Base-by-base conservation (phyloP, 2,329 filamentous ascomycete genomes). In the Cladosporium sp. region DNA sequence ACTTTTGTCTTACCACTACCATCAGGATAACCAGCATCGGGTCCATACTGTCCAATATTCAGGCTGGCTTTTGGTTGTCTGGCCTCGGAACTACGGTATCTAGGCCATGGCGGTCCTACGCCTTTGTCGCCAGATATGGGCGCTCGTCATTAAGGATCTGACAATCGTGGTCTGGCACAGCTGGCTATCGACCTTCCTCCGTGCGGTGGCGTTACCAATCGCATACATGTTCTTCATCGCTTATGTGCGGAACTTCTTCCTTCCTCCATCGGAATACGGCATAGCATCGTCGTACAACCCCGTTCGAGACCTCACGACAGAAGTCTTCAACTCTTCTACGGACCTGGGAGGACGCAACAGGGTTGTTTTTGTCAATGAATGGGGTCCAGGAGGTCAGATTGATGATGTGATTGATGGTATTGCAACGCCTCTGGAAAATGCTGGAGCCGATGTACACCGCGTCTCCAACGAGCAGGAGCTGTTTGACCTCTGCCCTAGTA, bases 281-380 rank as follows among this genome's bases (percentile, higher is more conserved):
- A 82, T 95, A 57, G 85, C 83, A 38, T 64, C 74, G 0, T 67
- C 80, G 0, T 47, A 47, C 12, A 47, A 47, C 11, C 36, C 24
- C 7, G 29, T 47, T 7, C 72, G 69, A 6, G 74, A 82, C 0
- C 70, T 95, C 55, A 79, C 82, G 54, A 77, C 80, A 6, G 76
- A 95, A 17, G 61, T 73, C 27, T 70, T 85, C 53, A 87, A 83
- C 1, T 75, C 95, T 32, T 62, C 68, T 18, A 70, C 71, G 22
- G 79, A 83, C 3, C 68, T 69, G 17, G 72, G 72, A 6, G 80
- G 82, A 15, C 78, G 86, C 55, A 70, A 85, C 57, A 89, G 80
- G 48, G 73, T 95, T 13, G 83, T 84, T 13, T 88, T 96, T 51
- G 83, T 93, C 50, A 85, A 92, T 64, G 89, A 81, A 68, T 85